Evolutionary conservation across 2,329 filamentous ascomycete genomes (phyloP), one percentile per base, ranked within the genome.

Genomic region (Aureobasidium musti): DNA sequence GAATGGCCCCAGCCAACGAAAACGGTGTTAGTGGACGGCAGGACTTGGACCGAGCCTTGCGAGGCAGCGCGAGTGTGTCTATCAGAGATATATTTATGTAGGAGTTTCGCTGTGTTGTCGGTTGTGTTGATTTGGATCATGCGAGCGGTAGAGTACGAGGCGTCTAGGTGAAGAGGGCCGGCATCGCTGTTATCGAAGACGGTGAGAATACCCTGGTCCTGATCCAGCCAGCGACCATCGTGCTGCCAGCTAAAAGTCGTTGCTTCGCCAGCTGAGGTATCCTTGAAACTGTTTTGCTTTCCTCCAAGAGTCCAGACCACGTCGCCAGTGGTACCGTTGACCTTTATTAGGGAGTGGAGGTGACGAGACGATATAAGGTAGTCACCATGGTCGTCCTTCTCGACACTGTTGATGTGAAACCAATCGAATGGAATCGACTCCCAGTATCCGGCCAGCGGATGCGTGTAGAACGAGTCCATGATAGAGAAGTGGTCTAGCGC

Each of bases 1-100:
- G 74, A 72, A 67, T 77, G 73, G 3, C 85, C 84, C 81, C 83
- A 87, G 66, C 83, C 83, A 21, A 87, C 79, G 13, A 87, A 72
- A 7, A 82, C 80, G 67, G 86, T 82, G 47, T 81, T 81, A 80
- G 78, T 14, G 72, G 68, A 17, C 77, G 78, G 39, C 0, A 87
- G 78, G 1, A 83, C 73, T 69, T 88, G 85, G 11, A 82, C 81
- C 49, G 78, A 81, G 5, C 82, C 82, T 69, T 84, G 82, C 0
- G 82, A 83, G 33, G 78, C 80, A 47, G 81, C 78, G 0, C 79
- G 74, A 21, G 86, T 76, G 6, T 71, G 69, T n/a, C 60, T 52
- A 1, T 72, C 66, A 43, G 74, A 69, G 19, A 66, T 56, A 69
- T 73, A 75, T 5, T 69, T 65, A n/a, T 70, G 66, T 11, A 70